Conservation (phyloP, 257 asterid species). For the Solanum pinnatisectum region DNA sequence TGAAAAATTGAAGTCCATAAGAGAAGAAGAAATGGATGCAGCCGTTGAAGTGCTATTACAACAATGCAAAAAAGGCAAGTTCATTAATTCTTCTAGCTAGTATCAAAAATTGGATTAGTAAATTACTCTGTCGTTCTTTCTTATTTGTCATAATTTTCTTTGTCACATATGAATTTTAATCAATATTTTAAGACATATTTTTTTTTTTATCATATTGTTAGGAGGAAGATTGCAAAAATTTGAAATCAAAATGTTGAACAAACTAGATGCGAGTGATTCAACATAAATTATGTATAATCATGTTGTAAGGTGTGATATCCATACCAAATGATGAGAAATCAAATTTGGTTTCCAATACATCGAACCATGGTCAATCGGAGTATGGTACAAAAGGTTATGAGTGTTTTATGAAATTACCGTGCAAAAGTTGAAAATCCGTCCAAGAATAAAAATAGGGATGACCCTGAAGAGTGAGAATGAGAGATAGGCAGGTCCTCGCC, state of each 20-base stretch:
- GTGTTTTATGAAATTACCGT: not conserved
- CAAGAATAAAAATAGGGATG: not conserved
- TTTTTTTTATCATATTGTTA: no score
- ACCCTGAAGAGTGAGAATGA: not conserved
- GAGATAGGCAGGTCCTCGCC: not conserved
- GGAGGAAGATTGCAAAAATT: not conserved
- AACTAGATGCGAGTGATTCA: not conserved
- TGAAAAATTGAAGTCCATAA: not conserved
- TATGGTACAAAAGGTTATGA: not conserved
- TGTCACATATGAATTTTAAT: no score
- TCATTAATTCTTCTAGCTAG: not conserved
- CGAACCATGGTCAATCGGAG: not conserved
- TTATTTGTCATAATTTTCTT: not conserved
- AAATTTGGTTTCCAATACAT: not conserved
- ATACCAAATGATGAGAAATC: not conserved
- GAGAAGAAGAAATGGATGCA: not conserved
- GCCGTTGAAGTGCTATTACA: not conserved
- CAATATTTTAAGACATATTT: no score
- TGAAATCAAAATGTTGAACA: not conserved
- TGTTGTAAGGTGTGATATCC: not conserved
- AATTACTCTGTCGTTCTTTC: no score
- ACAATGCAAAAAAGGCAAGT: not conserved
- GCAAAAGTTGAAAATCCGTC: not conserved
- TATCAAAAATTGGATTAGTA: not conserved
- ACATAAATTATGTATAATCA: not conserved